These are phyloP conservation scores for Trichoderma pleuroti DNA, from an alignment of 2,329 filamentous ascomycete genomes.

Conservation along the genomic window DNA sequence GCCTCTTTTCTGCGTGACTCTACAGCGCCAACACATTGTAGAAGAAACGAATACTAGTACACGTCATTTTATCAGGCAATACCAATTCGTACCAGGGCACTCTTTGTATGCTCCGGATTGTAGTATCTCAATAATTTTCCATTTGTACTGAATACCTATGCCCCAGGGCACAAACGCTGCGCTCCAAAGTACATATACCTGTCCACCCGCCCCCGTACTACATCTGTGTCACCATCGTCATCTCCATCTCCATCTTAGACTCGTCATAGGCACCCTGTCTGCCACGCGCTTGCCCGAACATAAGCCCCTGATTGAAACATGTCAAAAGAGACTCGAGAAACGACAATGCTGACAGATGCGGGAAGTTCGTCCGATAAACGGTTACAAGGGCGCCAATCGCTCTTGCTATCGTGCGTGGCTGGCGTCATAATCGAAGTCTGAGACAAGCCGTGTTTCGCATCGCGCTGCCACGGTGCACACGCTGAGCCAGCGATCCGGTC, in stretches of 20 bases:
- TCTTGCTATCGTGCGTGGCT: not conserved
- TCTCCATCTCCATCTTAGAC: not conserved
- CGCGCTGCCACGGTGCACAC: not conserved
- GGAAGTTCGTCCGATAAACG: not conserved
- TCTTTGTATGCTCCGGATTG: not conserved
- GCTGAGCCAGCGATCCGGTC: not conserved
- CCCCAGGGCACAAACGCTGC: rapidly evolving
- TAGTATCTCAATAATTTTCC: not conserved
- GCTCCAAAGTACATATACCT: not conserved
- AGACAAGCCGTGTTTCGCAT: conserved; percentile 16
- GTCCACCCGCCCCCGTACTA: not conserved
- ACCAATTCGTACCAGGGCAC: not conserved
- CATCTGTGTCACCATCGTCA: not conserved
- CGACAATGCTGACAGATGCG: conserved; percentile 5
- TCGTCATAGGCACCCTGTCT: not conserved
- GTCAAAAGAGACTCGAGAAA: not conserved
- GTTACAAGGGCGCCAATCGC: not conserved
- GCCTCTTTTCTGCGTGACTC: not conserved
- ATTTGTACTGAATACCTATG: not conserved
- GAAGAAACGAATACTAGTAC: not conserved
- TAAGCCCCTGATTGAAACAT: conserved; percentile 11
- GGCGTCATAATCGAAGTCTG: conserved; percentile 16
- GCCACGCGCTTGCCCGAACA: conserved; percentile 6
- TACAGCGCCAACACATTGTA: not conserved
- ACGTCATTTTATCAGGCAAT: not conserved